Evolutionary conservation across 495 filamentous ascomycete genomes (phyloP).

Genomic region (Tuber aestivum): DNA sequence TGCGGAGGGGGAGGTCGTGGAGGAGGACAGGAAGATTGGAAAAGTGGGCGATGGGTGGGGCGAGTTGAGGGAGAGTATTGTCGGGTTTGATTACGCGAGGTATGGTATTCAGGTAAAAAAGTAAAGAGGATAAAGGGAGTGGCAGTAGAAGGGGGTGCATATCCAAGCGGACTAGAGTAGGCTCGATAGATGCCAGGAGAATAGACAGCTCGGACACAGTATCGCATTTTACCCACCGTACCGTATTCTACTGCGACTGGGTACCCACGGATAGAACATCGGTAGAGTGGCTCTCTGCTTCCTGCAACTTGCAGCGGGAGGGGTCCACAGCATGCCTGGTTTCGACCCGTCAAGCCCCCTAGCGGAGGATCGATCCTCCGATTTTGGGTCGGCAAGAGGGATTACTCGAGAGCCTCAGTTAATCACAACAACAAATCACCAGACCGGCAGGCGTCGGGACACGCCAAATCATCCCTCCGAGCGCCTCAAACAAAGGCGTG

Average conservation of each 20-base stretch:
- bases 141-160: conserved; percentile 8
- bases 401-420: not conserved
- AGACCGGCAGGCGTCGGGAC: not conserved
- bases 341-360: not conserved
- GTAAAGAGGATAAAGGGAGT: conserved; percentile 33
- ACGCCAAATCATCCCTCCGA: not conserved
- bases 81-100: conserved; percentile 43
- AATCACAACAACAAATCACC: not conserved
- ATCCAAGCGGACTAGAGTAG: not conserved
- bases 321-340: not conserved
- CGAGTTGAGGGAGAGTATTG: conserved; percentile 34
- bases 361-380: not conserved
- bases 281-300: not conserved
- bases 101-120: conserved; percentile 41
- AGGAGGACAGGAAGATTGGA: conserved; percentile 46
- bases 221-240: not conserved
- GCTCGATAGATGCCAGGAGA: not conserved
- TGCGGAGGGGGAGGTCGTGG: conserved; percentile 49
- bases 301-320: not conserved
- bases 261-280: no score
- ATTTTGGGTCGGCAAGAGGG: not conserved
- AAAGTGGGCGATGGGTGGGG: conserved; percentile 38
- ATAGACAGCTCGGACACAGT: not conserved
- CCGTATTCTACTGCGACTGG: no score
- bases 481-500: not conserved